Evolutionary conservation across 2,329 filamentous ascomycete genomes (phyloP).

Genomic region (Coniochaeta sp.): DNA sequence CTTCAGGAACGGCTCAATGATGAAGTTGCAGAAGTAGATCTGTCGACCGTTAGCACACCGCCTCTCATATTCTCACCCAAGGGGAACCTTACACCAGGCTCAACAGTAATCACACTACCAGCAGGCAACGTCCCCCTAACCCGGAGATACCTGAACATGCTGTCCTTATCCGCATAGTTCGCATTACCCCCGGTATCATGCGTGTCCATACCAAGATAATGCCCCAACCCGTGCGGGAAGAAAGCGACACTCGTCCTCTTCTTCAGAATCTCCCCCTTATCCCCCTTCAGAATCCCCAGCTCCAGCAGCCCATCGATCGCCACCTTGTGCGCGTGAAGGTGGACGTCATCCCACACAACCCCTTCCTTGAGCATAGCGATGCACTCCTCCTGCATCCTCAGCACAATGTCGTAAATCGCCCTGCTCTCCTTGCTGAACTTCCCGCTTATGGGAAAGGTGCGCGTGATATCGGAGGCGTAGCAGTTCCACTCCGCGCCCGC

Average conservation of each 20-base stretch:
- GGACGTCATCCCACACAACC: slow-evolving; percentile 74
- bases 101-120: slow-evolving; percentile 84
- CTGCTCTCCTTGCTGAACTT: slow-evolving; percentile 63
- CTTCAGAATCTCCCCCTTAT: slow-evolving; percentile 66
- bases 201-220: slow-evolving; percentile 88
- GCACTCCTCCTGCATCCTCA: slow-evolving; percentile 78
- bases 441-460: slow-evolving; percentile 76
- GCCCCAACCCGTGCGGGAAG: slow-evolving; percentile 84
- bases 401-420: slow-evolving; percentile 75
- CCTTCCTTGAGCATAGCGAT: slow-evolving; percentile 67
- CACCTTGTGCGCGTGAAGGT: slow-evolving; percentile 71
- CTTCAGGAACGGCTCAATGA: slow-evolving; percentile 72
- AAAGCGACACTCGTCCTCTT: slow-evolving; percentile 81
- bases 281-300: slow-evolving; percentile 66
- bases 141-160: slow-evolving; percentile 80
- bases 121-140: slow-evolving; percentile 69
- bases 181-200: slow-evolving; percentile 79
- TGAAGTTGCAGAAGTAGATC: slow-evolving; percentile 89
- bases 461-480: slow-evolving; percentile 69
- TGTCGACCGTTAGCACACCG: slow-evolving; percentile 18
- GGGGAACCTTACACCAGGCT: slow-evolving; percentile 65
- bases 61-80: background rate
- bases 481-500: slow-evolving; percentile 71
- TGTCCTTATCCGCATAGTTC: slow-evolving; percentile 71
- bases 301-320: slow-evolving; percentile 72